Evolutionary conservation across 805 yeast species (phyloP), one percentile per base, ranked within the genome.

Genomic region (Teunomyces gatunensis): DNA sequence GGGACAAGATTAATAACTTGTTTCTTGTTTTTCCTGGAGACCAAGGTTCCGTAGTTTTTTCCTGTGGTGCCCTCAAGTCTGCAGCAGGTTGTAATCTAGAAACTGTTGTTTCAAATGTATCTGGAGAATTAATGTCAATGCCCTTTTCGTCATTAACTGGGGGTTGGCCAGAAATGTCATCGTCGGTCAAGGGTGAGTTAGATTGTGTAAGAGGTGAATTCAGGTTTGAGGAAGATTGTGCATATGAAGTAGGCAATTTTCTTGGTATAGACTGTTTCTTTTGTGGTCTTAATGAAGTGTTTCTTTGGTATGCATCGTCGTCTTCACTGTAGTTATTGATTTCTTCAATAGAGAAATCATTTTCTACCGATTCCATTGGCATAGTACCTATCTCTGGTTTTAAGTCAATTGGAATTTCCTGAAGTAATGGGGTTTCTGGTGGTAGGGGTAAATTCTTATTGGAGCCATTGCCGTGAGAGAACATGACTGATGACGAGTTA

Each of bases 261-360:
- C 42, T 35, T 34, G 29, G 23, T 21, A 18, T n/a, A 12, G 12
- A 23, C 30, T 28, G 32, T 5, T 43, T 40, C 39, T 37, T 48
- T 18, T 23, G 46, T 18, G 48, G 50, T 39, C 55, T 47, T 11
- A 52, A 41, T 1, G 53, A 47, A 2, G 55, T 47, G 28, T 47
- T 46, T 34, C 37, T 36, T 9, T 42, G 46, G 7, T 36, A n/a
- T 12, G 42, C 45, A 25, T 47, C 50, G 12, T 69, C 73, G 42
- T 70, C 75, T 49, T 72, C 76, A 23, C 68, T 60, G 52, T 69
- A 73, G 47, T 68, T 66, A 20, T 69, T 61, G 9, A 53, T 51
- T 51, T 73, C 77, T 55, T 72, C 77, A 43, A 73, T 71, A 3
- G 69, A 67, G 29, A 56, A 65, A 28, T 20, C 35, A 20, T 36